Evolutionary conservation across 768 basidiomycete species (phyloP).

Genomic region (Lentinula detonsa): DNA sequence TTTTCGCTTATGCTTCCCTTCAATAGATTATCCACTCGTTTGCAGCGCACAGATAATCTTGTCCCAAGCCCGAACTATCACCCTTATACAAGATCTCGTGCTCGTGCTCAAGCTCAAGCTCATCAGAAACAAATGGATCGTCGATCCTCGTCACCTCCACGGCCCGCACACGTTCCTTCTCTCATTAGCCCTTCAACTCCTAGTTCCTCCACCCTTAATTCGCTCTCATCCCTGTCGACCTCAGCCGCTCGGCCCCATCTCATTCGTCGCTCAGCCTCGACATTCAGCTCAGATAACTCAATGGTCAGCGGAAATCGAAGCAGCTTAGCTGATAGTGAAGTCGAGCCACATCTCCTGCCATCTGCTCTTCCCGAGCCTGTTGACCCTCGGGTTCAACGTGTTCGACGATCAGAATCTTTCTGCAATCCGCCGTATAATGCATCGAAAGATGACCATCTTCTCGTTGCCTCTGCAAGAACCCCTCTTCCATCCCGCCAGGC

Average conservation of each 20-base stretch:
- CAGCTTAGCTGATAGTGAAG: conserved; percentile 11
- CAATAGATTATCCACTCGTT: conserved; percentile 56
- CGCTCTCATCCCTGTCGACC: conserved; percentile 33
- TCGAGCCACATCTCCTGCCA: conserved; percentile 10
- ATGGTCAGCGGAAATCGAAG: conserved; percentile 28
- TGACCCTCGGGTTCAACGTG: conserved; percentile 46
- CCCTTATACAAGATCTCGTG: conserved; percentile 45
- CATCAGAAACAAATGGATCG: conserved; percentile 15
- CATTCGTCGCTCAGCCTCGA: conserved; percentile 40
- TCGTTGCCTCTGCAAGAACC: conserved; percentile 12
- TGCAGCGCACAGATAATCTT: conserved; percentile 57
- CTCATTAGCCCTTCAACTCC: conserved; percentile 53
- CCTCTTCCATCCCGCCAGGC: conserved; percentile 11
- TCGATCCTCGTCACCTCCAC: conserved; percentile 36
- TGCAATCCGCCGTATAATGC: conserved; percentile 22
- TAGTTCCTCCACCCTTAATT: conserved; percentile 58
- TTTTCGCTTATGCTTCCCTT: conserved; percentile 10
- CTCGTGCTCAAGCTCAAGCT: conserved; percentile 24
- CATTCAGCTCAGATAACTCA: conserved; percentile 27
- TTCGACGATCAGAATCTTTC: conserved; percentile 46
- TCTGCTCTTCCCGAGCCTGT: conserved; percentile 21
- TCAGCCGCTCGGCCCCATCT: conserved; percentile 29
- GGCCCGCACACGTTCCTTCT: conserved; percentile 30
- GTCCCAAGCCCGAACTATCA: conserved; percentile 47
- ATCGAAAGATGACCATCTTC: conserved; percentile 21